phyloP scores from a whole-genome alignment of 768 basidiomycete genomes.

The Pluteus cervinus region DNA sequence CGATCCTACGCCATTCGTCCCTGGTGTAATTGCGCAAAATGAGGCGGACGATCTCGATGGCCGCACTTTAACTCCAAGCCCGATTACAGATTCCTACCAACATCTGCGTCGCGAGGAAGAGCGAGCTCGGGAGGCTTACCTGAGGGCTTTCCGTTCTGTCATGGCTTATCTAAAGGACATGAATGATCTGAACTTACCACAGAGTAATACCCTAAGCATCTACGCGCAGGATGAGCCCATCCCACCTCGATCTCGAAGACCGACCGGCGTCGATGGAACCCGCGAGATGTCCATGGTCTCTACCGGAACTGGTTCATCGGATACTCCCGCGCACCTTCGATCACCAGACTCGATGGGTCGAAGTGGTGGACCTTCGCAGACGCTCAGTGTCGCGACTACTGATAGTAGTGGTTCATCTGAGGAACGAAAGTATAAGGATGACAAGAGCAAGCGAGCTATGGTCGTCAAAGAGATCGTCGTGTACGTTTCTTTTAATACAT shows the following conservation, averaged over 20 bases:
- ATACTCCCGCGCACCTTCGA: slow-evolving; percentile 51
- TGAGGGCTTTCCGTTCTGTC: slow-evolving; percentile 79
- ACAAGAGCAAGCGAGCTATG: slow-evolving; percentile 76
- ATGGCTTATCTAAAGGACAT: slow-evolving; percentile 97
- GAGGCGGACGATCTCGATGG: slow-evolving; percentile 27
- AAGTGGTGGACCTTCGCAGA: slow-evolving; percentile 55
- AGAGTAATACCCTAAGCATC: slow-evolving; percentile 48
- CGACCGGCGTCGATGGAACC: slow-evolving; percentile 56
- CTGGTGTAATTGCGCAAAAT: slow-evolving; percentile 39
- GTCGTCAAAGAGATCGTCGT: slow-evolving; percentile 88
- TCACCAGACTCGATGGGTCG: slow-evolving; percentile 61
- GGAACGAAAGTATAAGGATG: slow-evolving; percentile 89
- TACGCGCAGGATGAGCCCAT: slow-evolving; percentile 45
- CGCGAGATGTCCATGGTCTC: slow-evolving; percentile 53
- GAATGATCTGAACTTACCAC: slow-evolving; percentile 79
- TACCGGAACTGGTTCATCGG: slow-evolving; percentile 35
- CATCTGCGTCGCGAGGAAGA: slow-evolving; percentile 64
- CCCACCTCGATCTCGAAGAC: slow-evolving; percentile 50
- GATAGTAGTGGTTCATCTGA: slow-evolving; percentile 71
- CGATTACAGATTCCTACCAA: slow-evolving; percentile 41
- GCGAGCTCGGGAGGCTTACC: slow-evolving; percentile 62
- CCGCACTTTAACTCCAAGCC: slow-evolving; percentile 37
- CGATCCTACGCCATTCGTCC: slow-evolving; percentile 56
- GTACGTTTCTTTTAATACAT: slow-evolving; percentile 39
- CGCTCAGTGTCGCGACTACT: slow-evolving; percentile 68